A percentile compares a stretch with the other conserved stretches of the same genome.
phyloP scores from a whole-genome alignment of 345 rosid genomes.

The Gossypium turneri region DNA sequence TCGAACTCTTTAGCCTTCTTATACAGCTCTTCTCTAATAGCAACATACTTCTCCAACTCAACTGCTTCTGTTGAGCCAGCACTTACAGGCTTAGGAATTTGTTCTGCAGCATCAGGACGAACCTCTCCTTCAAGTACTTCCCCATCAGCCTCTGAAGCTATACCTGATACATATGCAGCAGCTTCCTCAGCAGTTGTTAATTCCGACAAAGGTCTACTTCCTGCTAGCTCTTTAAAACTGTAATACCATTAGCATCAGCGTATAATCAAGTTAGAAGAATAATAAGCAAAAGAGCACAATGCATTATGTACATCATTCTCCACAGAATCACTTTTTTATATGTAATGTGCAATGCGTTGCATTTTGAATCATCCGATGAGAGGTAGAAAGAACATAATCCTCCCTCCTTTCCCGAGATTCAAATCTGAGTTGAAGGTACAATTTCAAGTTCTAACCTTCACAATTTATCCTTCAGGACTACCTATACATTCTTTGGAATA shows the following conservation, averaged over 20 bases:
- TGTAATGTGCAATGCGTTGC: neutral
- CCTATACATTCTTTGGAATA: neutral
- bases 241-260: conserved; percentile 17
- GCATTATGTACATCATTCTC: neutral
- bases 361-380: neutral
- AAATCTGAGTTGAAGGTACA: neutral
- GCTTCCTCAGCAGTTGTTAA: conserved; percentile 70
- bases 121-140: conserved; percentile 52
- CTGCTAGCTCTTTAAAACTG: conserved; percentile 86
- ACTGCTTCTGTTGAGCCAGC: conserved; percentile 78
- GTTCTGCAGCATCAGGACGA: conserved; percentile 50
- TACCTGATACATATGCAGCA: conserved; percentile 30
- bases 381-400: neutral
- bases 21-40: conserved; percentile 81
- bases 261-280: conserved; percentile 7
- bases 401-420: neutral
- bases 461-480: neutral
- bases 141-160: conserved; percentile 38
- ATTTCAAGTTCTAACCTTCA: neutral
- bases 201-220: conserved; percentile 72
- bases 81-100: conserved; percentile 53
- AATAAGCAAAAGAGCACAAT: conserved; percentile 8
- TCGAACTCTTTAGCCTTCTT: conserved; percentile 95
- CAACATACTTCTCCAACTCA: conserved; percentile 86
- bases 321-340: neutral